Conservation (phyloP, 106 monocot genomes). For the Alisma plantagoaquatica region DNA sequence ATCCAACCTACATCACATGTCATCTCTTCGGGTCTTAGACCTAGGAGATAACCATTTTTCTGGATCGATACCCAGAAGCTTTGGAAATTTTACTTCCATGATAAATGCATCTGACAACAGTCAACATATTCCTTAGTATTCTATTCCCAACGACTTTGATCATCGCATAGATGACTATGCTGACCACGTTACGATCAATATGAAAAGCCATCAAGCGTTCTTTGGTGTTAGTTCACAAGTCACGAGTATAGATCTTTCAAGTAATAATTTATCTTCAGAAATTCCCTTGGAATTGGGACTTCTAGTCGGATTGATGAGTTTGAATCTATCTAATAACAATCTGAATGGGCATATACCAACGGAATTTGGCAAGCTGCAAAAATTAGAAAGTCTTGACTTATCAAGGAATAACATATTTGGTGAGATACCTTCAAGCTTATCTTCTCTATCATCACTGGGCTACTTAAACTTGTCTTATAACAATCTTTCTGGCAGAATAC, state of each 20-base stretch:
- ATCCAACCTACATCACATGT: too few species aligned
- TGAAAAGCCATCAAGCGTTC: too few species aligned
- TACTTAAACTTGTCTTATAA: slow-evolving; percentile 23
- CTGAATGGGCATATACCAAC: slow-evolving; percentile 18
- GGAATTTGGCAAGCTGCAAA: slow-evolving; percentile 3
- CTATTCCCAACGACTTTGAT: too few species aligned
- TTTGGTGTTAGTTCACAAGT: not conserved
- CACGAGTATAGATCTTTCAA: slow-evolving; percentile 20
- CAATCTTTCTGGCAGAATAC: slow-evolving; percentile 19
- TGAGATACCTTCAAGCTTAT: slow-evolving; percentile 15
- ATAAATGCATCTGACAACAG: not conserved
- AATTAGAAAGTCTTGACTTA: slow-evolving; percentile 20
- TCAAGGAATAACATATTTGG: slow-evolving; percentile 21
- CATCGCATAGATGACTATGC: not conserved
- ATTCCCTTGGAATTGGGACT: slow-evolving; percentile 16
- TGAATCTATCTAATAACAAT: slow-evolving; percentile 28
- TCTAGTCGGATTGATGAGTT: not conserved
- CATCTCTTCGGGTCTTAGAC: not conserved
- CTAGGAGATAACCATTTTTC: not conserved
- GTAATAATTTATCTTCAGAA: slow-evolving; percentile 12
- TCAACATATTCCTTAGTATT: too few species aligned
- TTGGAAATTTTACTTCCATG: slow-evolving; percentile 15
- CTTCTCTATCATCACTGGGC: not conserved
- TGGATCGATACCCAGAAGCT: not conserved
- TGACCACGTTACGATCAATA: not conserved